Conservation (phyloP, 768 basidiomycete species). For the Tylopilus sp. region DNA sequence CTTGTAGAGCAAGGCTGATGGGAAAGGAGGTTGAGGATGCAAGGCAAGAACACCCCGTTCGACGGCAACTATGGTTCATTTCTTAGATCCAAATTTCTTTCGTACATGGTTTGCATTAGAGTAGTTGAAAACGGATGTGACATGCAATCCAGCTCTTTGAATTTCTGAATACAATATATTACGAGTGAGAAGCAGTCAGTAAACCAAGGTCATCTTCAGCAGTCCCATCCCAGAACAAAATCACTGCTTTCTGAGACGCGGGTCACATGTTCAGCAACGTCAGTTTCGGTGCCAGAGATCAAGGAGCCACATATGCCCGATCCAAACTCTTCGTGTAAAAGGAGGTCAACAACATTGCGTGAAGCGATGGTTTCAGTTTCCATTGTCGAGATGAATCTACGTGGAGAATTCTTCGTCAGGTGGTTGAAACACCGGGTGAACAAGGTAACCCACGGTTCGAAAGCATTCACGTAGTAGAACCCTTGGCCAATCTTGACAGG, state of each 20-base stretch:
- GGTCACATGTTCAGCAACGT: slow-evolving; percentile 10
- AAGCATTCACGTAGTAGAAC: slow-evolving; percentile 88
- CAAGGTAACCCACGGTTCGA: slow-evolving; percentile 69
- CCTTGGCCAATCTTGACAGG: slow-evolving; percentile 74
- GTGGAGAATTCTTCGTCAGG: neutral
- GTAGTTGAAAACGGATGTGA: neutral
- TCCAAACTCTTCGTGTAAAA: slow-evolving; percentile 70
- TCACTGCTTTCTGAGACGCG: slow-evolving; percentile 26
- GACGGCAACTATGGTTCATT: neutral
- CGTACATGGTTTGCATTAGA: neutral
- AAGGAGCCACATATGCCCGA: slow-evolving; percentile 62
- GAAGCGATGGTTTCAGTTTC: slow-evolving; percentile 87
- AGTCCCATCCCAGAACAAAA: slow-evolving; percentile 77
- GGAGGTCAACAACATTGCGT: slow-evolving; percentile 77
- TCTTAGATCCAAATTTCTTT: neutral
- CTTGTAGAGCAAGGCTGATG: neutral
- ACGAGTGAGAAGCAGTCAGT: neutral
- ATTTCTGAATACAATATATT: neutral
- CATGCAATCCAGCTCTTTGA: neutral
- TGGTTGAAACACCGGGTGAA: neutral
- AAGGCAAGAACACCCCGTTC: neutral
- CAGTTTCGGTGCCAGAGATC: slow-evolving; percentile 26
- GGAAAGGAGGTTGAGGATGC: neutral
- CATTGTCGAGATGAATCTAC: slow-evolving; percentile 91
- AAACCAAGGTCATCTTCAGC: slow-evolving; percentile 34